Evolutionary conservation across 768 basidiomycete species (phyloP).

Genomic region (Leucogyrophana mollusca): DNA sequence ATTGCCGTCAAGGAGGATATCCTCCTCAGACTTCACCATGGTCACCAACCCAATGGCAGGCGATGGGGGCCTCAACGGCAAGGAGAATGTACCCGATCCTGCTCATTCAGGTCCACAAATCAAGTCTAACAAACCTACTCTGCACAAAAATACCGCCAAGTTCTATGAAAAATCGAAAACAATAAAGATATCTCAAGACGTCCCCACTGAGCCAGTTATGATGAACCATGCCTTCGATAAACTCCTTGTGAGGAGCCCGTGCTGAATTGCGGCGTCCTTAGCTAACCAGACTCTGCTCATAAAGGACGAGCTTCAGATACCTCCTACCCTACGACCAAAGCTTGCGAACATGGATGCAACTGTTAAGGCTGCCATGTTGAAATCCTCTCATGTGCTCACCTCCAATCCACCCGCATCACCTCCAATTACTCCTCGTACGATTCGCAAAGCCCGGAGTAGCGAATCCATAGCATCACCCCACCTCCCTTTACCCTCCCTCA

Average conservation of each 20-base stretch:
- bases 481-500: conserved; percentile 35
- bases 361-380: conserved; percentile 91
- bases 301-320: conserved; percentile 90
- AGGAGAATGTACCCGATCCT: conserved; percentile 62
- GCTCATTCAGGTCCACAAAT: conserved; percentile 12
- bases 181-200: conserved; percentile 41
- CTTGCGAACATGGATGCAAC: conserved; percentile 78
- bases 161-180: conserved; percentile 43
- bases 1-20: conserved; percentile 63
- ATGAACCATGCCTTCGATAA: conserved; percentile 77
- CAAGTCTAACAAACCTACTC: conserved; percentile 25
- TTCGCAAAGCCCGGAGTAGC: conserved; percentile 72
- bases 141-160: conserved; percentile 22
- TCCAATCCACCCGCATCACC: conserved; percentile 33
- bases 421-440: conserved; percentile 50
- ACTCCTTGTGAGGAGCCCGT: conserved; percentile 64
- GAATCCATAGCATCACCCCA: conserved; percentile 66
- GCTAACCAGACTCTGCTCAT: conserved; percentile 7
- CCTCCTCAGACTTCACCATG: conserved; percentile 73
- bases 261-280: neutral
- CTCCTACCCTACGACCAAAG: conserved; percentile 72
- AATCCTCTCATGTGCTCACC: conserved; percentile 71
- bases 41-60: conserved; percentile 52
- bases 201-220: conserved; percentile 32
- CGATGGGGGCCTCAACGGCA: conserved; percentile 49